Percentiles rank a stretch among this genome's conserved stretches.
Conservation (phyloP, 208 protist genomes). For the Trypanosoma melophagium region DNA sequence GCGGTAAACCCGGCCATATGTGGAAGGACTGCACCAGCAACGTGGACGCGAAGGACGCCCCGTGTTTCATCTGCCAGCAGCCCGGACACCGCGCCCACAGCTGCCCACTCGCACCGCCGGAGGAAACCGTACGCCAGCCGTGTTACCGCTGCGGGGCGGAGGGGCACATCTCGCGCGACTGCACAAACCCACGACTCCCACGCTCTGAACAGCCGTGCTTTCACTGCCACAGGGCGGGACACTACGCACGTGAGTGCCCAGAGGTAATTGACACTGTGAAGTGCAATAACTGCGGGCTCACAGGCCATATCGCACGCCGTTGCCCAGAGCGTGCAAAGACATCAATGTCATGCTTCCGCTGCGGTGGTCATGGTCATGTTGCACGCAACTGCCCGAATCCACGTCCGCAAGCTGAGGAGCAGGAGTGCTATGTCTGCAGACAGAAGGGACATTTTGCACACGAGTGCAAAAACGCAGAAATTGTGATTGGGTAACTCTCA, state of each 20-base stretch:
- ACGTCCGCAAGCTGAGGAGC: conserved; percentile 17
- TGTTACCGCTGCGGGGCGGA: conserved; percentile 83
- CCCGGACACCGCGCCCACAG: conserved; percentile 82
- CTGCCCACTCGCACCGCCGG: conserved; percentile 77
- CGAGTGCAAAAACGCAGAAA: conserved; percentile 41
- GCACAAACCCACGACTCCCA: conserved; percentile 50
- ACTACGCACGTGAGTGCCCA: conserved; percentile 80
- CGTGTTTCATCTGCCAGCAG: conserved; percentile 89
- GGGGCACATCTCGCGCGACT: conserved; percentile 81
- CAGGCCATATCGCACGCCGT: conserved; percentile 76
- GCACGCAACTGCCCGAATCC: conserved; percentile 69
- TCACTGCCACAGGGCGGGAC: conserved; percentile 81
- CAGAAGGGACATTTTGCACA: conserved; percentile 75
- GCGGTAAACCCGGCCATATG: conserved; percentile 78
- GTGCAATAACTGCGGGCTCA: conserved; percentile 85
- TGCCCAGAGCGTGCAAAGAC: conserved; percentile 65
- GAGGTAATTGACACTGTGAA: conserved; percentile 39
- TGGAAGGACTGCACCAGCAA: conserved; percentile 73
- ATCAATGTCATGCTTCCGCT: conserved; percentile 69
- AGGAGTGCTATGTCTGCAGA: conserved; percentile 42
- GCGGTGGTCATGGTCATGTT: conserved; percentile 72
- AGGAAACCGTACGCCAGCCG: conserved; percentile 63
- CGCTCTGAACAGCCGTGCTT: conserved; percentile 50
- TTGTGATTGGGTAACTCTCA: conserved; percentile 19
- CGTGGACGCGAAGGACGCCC: conserved; percentile 55